Conservation (phyloP, 169 alveolate genomes). For the Cryptosporidium sp. region DNA sequence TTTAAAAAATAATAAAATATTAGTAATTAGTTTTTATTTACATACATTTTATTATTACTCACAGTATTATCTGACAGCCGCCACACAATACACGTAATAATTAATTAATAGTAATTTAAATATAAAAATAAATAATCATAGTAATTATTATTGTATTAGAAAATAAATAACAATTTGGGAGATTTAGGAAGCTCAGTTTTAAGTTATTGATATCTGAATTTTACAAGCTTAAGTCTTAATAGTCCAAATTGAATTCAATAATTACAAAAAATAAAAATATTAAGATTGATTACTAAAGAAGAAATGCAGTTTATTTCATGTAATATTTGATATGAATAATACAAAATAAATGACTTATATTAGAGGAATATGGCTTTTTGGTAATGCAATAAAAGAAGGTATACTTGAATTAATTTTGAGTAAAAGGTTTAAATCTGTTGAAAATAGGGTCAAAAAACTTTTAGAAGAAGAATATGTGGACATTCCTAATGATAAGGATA, state of each 20-base stretch:
- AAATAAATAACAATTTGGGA: background rate
- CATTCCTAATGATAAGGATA: slow-evolving; percentile 35
- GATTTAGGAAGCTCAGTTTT: background rate
- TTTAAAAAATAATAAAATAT: background rate
- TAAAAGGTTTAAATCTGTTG: slow-evolving; percentile 37
- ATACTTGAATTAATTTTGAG: slow-evolving; percentile 26
- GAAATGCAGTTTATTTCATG: background rate
- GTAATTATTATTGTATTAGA: too few relatives aligned
- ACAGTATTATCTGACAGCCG: slow-evolving; percentile 10
- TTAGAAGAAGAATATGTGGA: slow-evolving; percentile 7
- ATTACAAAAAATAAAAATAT: background rate
- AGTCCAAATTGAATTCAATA: too few relatives aligned
- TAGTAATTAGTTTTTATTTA: background rate
- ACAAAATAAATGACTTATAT: slow-evolving; percentile 24
- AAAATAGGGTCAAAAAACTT: slow-evolving; percentile 11
- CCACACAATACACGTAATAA: slow-evolving; percentile 9
- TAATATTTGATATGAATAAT: background rate
- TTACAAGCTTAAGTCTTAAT: background rate
- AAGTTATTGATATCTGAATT: background rate
- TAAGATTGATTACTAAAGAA: too few relatives aligned
- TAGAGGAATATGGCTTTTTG: slow-evolving; percentile 63
- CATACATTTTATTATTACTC: background rate
- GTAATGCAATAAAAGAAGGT: slow-evolving; percentile 1
- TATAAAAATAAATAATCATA: too few relatives aligned
- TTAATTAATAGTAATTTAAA: too few relatives aligned